Conservation (phyloP, 2,329 filamentous ascomycete genomes). For the Parafenestella ontariensis region DNA sequence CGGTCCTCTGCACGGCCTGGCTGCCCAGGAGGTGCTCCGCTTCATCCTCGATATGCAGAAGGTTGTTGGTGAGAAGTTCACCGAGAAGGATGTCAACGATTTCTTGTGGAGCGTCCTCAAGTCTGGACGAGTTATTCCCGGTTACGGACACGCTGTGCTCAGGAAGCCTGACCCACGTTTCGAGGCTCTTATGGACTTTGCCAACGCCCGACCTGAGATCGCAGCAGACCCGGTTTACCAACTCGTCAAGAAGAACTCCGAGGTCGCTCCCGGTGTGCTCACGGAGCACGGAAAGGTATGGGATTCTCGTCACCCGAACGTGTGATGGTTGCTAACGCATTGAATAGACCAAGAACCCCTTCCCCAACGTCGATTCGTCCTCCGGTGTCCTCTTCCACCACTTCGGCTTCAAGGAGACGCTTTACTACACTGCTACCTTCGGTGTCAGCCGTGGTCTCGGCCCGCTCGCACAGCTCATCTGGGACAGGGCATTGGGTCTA, state of each 20-base stretch:
- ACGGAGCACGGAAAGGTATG: constrained; percentile 87
- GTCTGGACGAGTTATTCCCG: constrained; percentile 90
- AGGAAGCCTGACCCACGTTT: constrained; percentile 97
- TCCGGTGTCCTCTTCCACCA: constrained; percentile 97
- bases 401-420: constrained; percentile 95
- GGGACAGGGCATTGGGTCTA: constrained; percentile 91
- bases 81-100: constrained; percentile 80
- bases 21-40: constrained; percentile 94
- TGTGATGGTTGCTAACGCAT: constrained; percentile 3
- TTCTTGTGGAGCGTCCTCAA: constrained; percentile 95
- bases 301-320: background rate
- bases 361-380: constrained; percentile 93
- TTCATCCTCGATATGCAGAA: constrained; percentile 98
- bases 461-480: constrained; percentile 91
- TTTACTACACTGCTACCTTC: constrained; percentile 85
- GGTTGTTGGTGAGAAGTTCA: constrained; percentile 77
- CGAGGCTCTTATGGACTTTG: constrained; percentile 96
- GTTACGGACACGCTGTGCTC: constrained; percentile 94
- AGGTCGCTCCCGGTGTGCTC: constrained; percentile 87
- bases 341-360: constrained; percentile 85
- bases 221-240: constrained; percentile 88
- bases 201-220: constrained; percentile 82
- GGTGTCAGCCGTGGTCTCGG: constrained; percentile 78
- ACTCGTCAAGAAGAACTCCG: constrained; percentile 90
- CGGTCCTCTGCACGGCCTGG: constrained; percentile 90